A percentile compares a stretch with the other conserved stretches of the same genome.
Evolutionary conservation across 2,329 filamentous ascomycete genomes (phyloP).

Genomic region (Scedosporium aurantiacum): DNA sequence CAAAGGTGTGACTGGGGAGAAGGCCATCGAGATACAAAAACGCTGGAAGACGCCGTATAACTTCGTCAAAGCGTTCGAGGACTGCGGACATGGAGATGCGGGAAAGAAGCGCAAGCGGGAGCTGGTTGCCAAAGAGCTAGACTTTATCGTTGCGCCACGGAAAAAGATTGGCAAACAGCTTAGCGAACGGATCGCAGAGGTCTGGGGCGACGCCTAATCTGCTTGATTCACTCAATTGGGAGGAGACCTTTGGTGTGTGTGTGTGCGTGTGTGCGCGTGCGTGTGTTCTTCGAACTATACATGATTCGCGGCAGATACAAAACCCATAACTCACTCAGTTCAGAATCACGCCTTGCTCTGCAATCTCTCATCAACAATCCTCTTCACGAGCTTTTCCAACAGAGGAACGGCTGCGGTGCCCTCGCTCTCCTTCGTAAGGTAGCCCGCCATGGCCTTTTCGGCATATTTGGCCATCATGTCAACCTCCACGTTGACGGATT

Average conservation of each 20-base stretch:
- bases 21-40: slow-evolving; percentile 68
- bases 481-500: slow-evolving; percentile 84
- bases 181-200: slow-evolving; percentile 59
- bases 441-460: slow-evolving; percentile 78
- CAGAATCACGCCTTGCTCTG: not conserved
- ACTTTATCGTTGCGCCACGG: slow-evolving; percentile 44
- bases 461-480: slow-evolving; percentile 81
- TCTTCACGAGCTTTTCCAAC: slow-evolving; percentile 61
- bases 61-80: slow-evolving; percentile 59
- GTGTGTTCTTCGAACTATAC: not conserved
- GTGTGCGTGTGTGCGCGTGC: too few species aligned
- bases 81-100: slow-evolving; percentile 35
- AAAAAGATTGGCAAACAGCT: slow-evolving; percentile 57
- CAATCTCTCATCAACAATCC: slow-evolving; percentile 58
- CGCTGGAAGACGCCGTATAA: slow-evolving; percentile 64
- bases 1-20: slow-evolving; percentile 63
- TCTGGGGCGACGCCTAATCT: slow-evolving; percentile 44
- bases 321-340: not conserved
- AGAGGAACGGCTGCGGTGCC: slow-evolving; percentile 38
- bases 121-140: slow-evolving; percentile 47
- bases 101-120: slow-evolving; percentile 46
- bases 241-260: not conserved
- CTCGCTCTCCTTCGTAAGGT: slow-evolving; percentile 51
- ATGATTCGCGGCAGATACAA: not conserved
- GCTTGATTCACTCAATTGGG: not conserved